Evolutionary conservation across 495 filamentous ascomycete species (phyloP).

Genomic region (Letharia lupina): DNA sequence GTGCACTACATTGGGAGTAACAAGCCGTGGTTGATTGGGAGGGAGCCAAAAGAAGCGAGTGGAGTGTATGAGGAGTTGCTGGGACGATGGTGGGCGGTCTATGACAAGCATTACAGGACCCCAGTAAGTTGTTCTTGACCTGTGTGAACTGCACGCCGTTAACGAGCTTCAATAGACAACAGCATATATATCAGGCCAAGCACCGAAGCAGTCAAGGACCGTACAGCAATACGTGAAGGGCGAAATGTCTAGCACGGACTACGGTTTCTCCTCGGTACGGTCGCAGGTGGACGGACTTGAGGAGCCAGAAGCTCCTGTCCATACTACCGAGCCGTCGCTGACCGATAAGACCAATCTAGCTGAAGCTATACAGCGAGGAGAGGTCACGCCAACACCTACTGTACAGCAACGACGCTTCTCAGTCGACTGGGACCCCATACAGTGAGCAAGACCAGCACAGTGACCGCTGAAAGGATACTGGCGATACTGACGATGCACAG

Average conservation of each 20-base stretch:
- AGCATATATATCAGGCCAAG: conserved; percentile 9
- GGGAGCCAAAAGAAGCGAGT: conserved; percentile 47
- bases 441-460: conserved; percentile 35
- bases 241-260: conserved; percentile 27
- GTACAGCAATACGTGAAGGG: conserved; percentile 36
- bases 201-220: conserved; percentile 7
- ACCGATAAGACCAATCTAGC: conserved; percentile 29
- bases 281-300: conserved; percentile 31
- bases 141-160: background rate
- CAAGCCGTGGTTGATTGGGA: conserved; percentile 78
- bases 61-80: conserved; percentile 71
- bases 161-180: conserved; percentile 1
- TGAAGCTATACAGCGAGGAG: conserved; percentile 34
- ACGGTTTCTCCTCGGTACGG: conserved; percentile 29
- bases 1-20: conserved; percentile 88
- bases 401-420: conserved; percentile 38
- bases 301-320: conserved; percentile 31
- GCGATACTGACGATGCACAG: conserved; percentile 34
- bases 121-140: conserved; percentile 36
- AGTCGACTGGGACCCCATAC: conserved; percentile 58
- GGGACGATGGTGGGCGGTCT: conserved; percentile 84
- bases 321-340: conserved; percentile 35
- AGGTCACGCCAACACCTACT: conserved; percentile 34
- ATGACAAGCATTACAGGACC: conserved; percentile 70
- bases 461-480: conserved; percentile 13